Evolutionary conservation across 257 asterid genomes (phyloP).

Genomic region (Craterostigma plantagineum): DNA sequence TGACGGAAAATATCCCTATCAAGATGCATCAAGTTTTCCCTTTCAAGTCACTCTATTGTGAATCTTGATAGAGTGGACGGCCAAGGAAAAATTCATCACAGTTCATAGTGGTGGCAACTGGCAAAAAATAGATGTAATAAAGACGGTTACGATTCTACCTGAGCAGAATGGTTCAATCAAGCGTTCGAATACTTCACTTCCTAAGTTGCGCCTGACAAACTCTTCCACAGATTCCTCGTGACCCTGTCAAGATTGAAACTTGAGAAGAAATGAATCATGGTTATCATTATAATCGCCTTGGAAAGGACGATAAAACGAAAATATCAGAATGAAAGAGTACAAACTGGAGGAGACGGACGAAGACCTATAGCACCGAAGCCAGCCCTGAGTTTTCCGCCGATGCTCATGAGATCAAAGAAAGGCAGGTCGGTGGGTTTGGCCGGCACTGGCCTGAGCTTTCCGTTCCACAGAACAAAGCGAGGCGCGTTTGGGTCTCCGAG

Average conservation of each 20-base stretch:
- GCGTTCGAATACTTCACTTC: slow-evolving; percentile 86
- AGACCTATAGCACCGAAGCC: slow-evolving; percentile 91
- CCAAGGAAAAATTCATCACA: too few relatives aligned
- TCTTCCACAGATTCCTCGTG: slow-evolving; percentile 91
- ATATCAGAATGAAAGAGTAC: slow-evolving; percentile 8
- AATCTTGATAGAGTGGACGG: too few relatives aligned
- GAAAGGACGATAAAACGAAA: too few relatives aligned
- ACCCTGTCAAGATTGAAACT: slow-evolving; percentile 37
- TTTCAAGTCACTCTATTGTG: too few relatives aligned
- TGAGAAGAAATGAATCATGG: background rate
- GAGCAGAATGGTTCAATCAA: slow-evolving; percentile 97
- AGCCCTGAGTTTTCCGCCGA: slow-evolving; percentile 83
- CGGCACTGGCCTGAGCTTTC: slow-evolving; percentile 87
- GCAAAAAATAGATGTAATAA: too few relatives aligned
- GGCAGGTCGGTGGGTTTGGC: slow-evolving; percentile 55
- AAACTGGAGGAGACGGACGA: slow-evolving; percentile 87
- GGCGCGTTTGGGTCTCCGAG: slow-evolving; percentile 92
- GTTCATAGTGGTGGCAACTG: too few relatives aligned
- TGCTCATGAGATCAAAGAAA: slow-evolving; percentile 75
- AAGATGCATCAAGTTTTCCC: too few relatives aligned
- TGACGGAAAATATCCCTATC: too few relatives aligned
- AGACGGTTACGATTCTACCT: slow-evolving; percentile 25
- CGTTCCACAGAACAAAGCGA: slow-evolving; percentile 80
- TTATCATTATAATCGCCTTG: background rate
- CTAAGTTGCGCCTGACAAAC: slow-evolving; percentile 92